Evolutionary conservation across 768 basidiomycete species (phyloP), one percentile per base, ranked within the genome.

Genomic region (Albatrellus ellisii): DNA sequence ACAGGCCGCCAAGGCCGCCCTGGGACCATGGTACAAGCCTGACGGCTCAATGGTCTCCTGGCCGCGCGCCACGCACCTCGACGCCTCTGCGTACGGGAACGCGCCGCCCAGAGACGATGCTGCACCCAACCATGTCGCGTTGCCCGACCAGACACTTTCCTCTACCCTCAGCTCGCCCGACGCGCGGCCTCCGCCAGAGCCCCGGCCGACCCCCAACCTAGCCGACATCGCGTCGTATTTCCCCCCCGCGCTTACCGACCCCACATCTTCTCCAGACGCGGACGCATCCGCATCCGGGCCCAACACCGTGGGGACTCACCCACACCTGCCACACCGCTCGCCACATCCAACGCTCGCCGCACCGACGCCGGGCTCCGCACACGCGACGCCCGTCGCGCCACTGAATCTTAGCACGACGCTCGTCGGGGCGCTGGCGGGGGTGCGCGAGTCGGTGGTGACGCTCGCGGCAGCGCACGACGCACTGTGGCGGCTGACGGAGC

Each of bases 1-100:
- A 54, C 62, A 64, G 8, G 59, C 60, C 6, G 64, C 75, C 25
- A 73, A 69, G 53, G 59, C 52, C n/a, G 72, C 69, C 4, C 57
- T 90, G 12, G 82, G 81, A 0, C 84, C 77, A 0, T 79, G 78
- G 78, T 75, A 67, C 52, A 56, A 61, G 18, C 56, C 64, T 18
- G 65, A 64, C 24, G 50, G 38, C 44, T 17, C 49, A 2, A n/a
- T 18, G 22, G 26, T 26, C 34, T 3, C 17, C 4, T 28, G 28
- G 36, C 26, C 42, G 27, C 26, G 12, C 10, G 27, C 3, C 35
- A n/a, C n/a, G n/a, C n/a, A n/a, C 40, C 14, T 11, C 35, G 11
- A 32, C 33, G 1, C 24, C 38, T 2, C 39, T 43, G 22, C 12
- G 34, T 6, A 40, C 41, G 15, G 14, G 31, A 9, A 12, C 25